These are phyloP conservation scores for Nakazawaea wyomingensis DNA, from an alignment of 805 yeast species.

Conservation along the genomic window DNA sequence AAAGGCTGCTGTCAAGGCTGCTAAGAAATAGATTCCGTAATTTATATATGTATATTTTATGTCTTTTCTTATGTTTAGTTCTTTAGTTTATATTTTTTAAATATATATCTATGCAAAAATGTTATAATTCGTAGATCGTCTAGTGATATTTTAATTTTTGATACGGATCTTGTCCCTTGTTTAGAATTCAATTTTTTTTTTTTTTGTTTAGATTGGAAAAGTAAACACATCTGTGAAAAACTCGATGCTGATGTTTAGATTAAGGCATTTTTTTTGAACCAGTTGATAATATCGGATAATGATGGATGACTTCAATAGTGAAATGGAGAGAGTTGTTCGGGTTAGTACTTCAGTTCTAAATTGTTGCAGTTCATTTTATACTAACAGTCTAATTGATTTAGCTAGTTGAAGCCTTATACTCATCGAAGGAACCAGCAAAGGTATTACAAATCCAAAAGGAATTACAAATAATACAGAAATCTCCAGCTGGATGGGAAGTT, in stretches of 20 bases:
- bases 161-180: too few relatives aligned
- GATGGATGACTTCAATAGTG: background rate
- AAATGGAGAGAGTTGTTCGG: background rate
- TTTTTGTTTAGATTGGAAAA: too few relatives aligned
- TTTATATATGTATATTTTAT: background rate
- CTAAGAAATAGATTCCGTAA: conserved; percentile 52
- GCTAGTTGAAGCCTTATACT: conserved; percentile 39
- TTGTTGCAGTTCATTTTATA: background rate
- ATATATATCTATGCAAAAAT: background rate
- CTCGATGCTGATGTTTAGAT: too few relatives aligned
- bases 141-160: too few relatives aligned
- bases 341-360: background rate
- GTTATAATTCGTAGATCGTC: background rate
- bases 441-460: conserved; percentile 44
- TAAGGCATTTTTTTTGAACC: too few relatives aligned
- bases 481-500: conserved; percentile 47
- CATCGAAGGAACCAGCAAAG: conserved; percentile 31
- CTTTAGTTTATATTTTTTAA: conserved; percentile 2
- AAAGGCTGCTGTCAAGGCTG: conserved; percentile 90
- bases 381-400: conserved; percentile 5
- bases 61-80: conserved; percentile 3
- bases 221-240: too few relatives aligned
- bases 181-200: too few relatives aligned
- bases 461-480: conserved; percentile 56
- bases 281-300: too few relatives aligned